phyloP scores from a whole-genome alignment of 225 moss, liverwort and hornwort species.

The Neckera pumila region DNA sequence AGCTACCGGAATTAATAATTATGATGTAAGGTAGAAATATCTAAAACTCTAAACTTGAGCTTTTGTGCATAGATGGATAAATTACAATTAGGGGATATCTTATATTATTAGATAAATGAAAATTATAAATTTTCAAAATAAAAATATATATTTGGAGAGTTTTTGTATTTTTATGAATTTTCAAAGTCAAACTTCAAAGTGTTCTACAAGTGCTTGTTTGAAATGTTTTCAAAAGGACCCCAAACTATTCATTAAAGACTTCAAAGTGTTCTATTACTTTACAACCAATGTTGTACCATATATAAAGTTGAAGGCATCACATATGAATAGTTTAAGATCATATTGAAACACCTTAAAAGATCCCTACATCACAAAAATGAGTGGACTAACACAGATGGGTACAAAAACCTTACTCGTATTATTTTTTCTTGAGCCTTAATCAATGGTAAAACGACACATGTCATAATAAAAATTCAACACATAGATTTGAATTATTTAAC shows the following conservation, averaged over 20 bases:
- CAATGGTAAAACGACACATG: background rate
- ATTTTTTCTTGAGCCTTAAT: background rate
- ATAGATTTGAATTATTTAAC: background rate
- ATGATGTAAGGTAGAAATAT: background rate
- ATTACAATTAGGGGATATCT: background rate
- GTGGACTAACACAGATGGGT: background rate
- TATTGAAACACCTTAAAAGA: background rate
- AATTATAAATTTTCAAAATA: no score
- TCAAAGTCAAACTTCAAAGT: background rate
- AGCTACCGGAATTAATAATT: background rate
- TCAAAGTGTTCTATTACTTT: background rate
- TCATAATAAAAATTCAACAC: background rate
- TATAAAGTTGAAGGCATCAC: background rate
- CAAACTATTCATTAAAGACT: background rate
- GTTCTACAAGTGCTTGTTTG: background rate
- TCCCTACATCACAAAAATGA: background rate
- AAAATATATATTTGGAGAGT: background rate
- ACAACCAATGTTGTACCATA: rapidly evolving
- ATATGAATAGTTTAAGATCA: background rate
- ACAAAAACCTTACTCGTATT: background rate
- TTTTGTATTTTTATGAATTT: background rate
- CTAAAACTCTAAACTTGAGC: rapidly evolving
- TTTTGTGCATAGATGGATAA: background rate
- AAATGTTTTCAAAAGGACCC: background rate
- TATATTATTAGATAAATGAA: background rate